A percentile compares a stretch with the other conserved stretches of the same genome.
Conservation (phyloP, 2,329 filamentous ascomycete species). For the Trichoderma sp. region DNA sequence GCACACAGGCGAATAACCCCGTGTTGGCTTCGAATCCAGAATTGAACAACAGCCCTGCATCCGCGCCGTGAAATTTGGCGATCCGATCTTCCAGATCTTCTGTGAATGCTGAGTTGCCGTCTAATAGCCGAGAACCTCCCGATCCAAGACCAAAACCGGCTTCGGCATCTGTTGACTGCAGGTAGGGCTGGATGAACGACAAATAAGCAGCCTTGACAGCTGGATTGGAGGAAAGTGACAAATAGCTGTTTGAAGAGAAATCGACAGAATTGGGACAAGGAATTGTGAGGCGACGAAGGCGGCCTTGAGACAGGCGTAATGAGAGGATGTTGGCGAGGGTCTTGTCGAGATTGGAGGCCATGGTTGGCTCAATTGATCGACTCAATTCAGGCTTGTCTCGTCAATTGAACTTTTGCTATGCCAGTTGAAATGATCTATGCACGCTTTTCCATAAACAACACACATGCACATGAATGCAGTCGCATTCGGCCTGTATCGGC, state of each 20-base stretch:
- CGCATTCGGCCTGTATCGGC: slow-evolving; percentile 18
- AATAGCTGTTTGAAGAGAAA: slow-evolving; percentile 78
- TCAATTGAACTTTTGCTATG: neutral
- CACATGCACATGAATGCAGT: neutral
- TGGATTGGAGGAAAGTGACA: slow-evolving; percentile 65
- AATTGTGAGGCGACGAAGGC: slow-evolving; percentile 51
- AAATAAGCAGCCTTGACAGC: slow-evolving; percentile 66
- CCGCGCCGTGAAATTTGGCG: slow-evolving; percentile 50
- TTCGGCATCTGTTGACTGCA: slow-evolving; percentile 32
- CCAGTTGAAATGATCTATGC: neutral
- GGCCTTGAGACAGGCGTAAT: slow-evolving; percentile 37
- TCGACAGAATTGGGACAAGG: slow-evolving; percentile 70
- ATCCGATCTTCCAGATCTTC: slow-evolving; percentile 51
- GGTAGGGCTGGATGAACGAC: slow-evolving; percentile 45
- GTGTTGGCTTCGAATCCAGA: slow-evolving; percentile 68
- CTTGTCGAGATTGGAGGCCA: slow-evolving; percentile 33
- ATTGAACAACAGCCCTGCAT: slow-evolving; percentile 53
- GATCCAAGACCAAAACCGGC: slow-evolving; percentile 44
- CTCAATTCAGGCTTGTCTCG: neutral
- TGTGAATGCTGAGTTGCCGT: slow-evolving; percentile 51
- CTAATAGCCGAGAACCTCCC: slow-evolving; percentile 55
- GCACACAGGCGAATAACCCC: slow-evolving; percentile 61
- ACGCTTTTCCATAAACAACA: neutral
- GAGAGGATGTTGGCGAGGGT: slow-evolving; percentile 34
- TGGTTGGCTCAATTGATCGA: neutral